phyloP scores from a whole-genome alignment of 2,329 filamentous ascomycete genomes.

The Emericellopsis cladophorae region DNA sequence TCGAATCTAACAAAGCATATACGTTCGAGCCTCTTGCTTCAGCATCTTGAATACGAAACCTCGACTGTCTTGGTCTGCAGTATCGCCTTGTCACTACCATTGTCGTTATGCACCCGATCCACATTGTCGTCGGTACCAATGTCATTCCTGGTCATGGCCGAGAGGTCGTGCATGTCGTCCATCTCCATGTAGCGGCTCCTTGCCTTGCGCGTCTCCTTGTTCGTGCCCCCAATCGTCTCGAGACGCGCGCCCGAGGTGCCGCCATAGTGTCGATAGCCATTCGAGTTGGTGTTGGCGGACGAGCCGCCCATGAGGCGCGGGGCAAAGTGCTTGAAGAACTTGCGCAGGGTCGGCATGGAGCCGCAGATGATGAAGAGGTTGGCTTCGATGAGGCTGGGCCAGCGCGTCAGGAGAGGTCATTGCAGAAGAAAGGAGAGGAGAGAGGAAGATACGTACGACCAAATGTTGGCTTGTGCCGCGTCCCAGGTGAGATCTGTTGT shows the following conservation, averaged over 20 bases:
- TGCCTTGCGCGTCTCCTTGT: constrained; percentile 5
- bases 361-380: constrained; percentile 26
- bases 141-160: background rate
- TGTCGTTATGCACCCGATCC: constrained; percentile 3
- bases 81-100: constrained; percentile 12
- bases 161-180: background rate
- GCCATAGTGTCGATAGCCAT: background rate
- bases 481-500: constrained; percentile 16
- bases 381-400: constrained; percentile 19
- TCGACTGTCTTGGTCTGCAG: constrained; percentile 9
- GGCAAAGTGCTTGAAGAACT: constrained; percentile 19
- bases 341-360: constrained; percentile 22
- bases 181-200: constrained; percentile 6
- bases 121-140: constrained; percentile 1
- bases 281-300: background rate
- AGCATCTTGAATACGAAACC: background rate
- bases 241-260: background rate
- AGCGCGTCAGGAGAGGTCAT: background rate
- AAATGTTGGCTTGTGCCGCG: constrained; percentile 12
- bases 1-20: too few relatives aligned
- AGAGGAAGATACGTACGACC: constrained; percentile 10
- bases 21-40: too few relatives aligned
- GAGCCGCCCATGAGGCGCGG: constrained; percentile 11
- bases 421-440: background rate
- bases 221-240: background rate